Evolutionary conservation across 768 basidiomycete species (phyloP).

Genomic region (Boletus edulis): DNA sequence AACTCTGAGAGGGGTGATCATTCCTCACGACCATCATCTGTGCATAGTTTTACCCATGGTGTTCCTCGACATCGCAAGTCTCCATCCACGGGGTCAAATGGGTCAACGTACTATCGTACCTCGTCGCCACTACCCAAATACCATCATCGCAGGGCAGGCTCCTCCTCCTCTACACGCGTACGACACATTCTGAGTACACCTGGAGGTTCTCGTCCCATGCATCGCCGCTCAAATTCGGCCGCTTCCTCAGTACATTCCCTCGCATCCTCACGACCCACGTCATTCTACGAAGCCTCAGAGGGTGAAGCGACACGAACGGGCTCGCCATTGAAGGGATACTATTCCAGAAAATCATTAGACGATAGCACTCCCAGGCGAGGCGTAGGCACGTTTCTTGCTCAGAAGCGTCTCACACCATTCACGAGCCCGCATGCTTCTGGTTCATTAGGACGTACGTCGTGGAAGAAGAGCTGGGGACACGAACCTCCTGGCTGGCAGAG

Average conservation of each 20-base stretch:
- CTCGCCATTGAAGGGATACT: conserved; percentile 58
- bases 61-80: conserved; percentile 64
- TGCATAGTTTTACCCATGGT: conserved; percentile 67
- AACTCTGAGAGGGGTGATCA: conserved; percentile 82
- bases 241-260: conserved; percentile 78
- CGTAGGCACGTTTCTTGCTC: conserved; percentile 71
- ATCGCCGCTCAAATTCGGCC: conserved; percentile 72
- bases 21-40: conserved; percentile 79
- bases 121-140: conserved; percentile 75
- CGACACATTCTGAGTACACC: conserved; percentile 52
- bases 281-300: conserved; percentile 75
- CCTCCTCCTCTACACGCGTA: conserved; percentile 79
- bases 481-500: conserved; percentile 86
- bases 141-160: conserved; percentile 75
- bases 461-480: conserved; percentile 88
- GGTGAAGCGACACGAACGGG: conserved; percentile 58
- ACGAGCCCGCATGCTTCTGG: conserved; percentile 49
- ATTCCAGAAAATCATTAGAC: conserved; percentile 48
- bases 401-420: conserved; percentile 78
- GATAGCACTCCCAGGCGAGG: conserved; percentile 40
- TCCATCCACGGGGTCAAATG: conserved; percentile 73
- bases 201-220: conserved; percentile 41
- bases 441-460: conserved; percentile 65
- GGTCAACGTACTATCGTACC: conserved; percentile 61
- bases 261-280: conserved; percentile 72